Conservation (phyloP, 805 yeast genomes). For the Lachancea fermentati region DNA sequence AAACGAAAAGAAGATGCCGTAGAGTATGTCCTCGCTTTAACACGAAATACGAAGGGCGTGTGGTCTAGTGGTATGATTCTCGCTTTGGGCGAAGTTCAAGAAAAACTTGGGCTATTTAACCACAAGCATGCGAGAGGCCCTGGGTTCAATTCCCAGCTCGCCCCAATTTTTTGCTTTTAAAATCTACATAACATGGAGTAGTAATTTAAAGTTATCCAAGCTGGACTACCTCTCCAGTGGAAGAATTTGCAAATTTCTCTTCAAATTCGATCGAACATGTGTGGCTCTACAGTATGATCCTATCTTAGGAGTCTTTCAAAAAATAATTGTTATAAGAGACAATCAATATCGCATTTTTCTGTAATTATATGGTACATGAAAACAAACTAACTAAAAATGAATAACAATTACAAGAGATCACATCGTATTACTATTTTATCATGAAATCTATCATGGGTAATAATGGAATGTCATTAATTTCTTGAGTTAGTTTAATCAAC, state of each 20-base stretch:
- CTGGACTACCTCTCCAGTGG: too few species aligned
- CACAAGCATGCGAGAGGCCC: conserved; percentile 46
- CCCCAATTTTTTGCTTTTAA: conserved; percentile 27
- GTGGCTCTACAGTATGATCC: too few species aligned
- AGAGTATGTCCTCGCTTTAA: neutral
- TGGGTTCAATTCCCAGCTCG: conserved; percentile 49
- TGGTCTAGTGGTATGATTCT: conserved; percentile 32
- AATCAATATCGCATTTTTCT: neutral
- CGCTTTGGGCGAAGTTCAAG: conserved; percentile 23
- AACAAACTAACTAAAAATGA: neutral
- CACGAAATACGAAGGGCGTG: conserved; percentile 18
- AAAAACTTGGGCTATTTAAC: conserved; percentile 6
- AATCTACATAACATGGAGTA: too few species aligned
- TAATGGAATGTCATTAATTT: conserved; percentile 4
- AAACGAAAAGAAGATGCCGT: too few species aligned
- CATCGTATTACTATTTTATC: neutral
- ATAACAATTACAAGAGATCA: neutral
- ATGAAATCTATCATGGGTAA: conserved; percentile 1
- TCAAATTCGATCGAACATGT: too few species aligned
- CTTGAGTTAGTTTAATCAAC: conserved; percentile 47
- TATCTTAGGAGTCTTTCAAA: too few species aligned
- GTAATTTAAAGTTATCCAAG: too few species aligned
- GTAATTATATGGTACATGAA: neutral
- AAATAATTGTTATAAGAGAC: too few species aligned
- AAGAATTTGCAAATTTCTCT: too few species aligned